phyloP scores from a whole-genome alignment of 75 land plant genomes.

The Pinus albicaulis region DNA sequence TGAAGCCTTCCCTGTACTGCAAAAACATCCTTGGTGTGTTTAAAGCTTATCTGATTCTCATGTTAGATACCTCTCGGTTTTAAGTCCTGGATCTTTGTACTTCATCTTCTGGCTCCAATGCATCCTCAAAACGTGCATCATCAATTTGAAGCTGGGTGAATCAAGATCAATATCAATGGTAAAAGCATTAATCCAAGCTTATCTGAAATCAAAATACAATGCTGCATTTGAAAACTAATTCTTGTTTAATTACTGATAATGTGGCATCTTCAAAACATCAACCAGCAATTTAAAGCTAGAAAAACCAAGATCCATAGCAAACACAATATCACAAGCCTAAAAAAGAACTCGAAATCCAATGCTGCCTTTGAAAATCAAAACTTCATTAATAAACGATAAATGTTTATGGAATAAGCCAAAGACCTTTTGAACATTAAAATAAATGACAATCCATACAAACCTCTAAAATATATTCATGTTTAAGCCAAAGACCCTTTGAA shows the following conservation, averaged over 20 bases:
- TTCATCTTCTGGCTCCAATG: slow-evolving; percentile 55
- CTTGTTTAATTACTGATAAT: neutral
- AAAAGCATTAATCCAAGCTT: neutral
- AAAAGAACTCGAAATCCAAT: neutral
- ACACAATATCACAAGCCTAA: neutral
- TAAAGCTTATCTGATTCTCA: no score
- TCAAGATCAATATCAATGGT: neutral
- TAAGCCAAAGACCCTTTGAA: neutral
- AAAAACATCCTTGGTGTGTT: no score
- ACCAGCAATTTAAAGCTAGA: slow-evolving; percentile 78
- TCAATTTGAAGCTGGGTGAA: slow-evolving; percentile 70
- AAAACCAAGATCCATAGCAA: neutral
- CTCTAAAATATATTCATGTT: slow-evolving; percentile 9
- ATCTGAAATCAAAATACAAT: neutral
- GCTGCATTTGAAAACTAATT: neutral
- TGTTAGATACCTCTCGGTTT: no score
- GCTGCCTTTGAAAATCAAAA: neutral
- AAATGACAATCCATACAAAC: slow-evolving; percentile 16
- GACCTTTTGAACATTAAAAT: neutral
- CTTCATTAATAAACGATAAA: neutral
- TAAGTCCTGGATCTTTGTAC: no score
- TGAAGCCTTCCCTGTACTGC: no score
- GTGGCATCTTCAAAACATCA: slow-evolving; percentile 92
- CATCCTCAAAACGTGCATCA: slow-evolving; percentile 92
- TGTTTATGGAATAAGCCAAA: neutral